These are phyloP conservation scores for Fusarium verrucosum DNA, from an alignment of 2,329 filamentous ascomycete genomes.

Conservation along the genomic window DNA sequence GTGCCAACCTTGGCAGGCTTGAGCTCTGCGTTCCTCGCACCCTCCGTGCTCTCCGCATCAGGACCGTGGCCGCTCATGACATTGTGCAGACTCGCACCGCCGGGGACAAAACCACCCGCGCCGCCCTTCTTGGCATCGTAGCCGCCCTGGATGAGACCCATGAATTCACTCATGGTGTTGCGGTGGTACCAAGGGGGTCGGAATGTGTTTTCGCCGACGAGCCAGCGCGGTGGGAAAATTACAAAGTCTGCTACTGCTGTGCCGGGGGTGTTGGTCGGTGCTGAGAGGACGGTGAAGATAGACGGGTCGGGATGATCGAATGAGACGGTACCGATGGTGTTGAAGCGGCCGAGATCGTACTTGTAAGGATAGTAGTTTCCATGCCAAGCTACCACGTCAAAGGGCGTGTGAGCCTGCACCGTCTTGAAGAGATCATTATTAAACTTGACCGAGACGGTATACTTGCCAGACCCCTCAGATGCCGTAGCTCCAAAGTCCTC, in stretches of 20 bases:
- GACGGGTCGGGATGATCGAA: constrained; percentile 82
- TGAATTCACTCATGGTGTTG: constrained; percentile 73
- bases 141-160: constrained; percentile 66
- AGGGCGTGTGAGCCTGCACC: constrained; percentile 74
- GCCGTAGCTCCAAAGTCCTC: constrained; percentile 62
- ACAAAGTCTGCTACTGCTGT: constrained; percentile 77
- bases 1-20: constrained; percentile 66
- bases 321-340: constrained; percentile 75
- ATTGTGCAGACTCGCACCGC: constrained; percentile 72
- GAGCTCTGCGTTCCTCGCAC: constrained; percentile 63
- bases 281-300: constrained; percentile 78
- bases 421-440: constrained; percentile 73
- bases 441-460: constrained; percentile 71
- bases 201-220: constrained; percentile 75
- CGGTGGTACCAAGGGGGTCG: constrained; percentile 77
- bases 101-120: constrained; percentile 64
- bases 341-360: constrained; percentile 82
- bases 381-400: constrained; percentile 84
- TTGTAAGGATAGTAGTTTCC: constrained; percentile 84
- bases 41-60: constrained; percentile 65
- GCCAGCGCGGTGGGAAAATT: constrained; percentile 77
- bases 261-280: constrained; percentile 66
- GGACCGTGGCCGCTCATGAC: constrained; percentile 75
- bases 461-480: constrained; percentile 49
- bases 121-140: constrained; percentile 70